A percentile compares a stretch with the other conserved stretches of the same genome.
phyloP scores from a whole-genome alignment of 371 early-diverging fungal genomes.

The Entomophthora muscae region DNA sequence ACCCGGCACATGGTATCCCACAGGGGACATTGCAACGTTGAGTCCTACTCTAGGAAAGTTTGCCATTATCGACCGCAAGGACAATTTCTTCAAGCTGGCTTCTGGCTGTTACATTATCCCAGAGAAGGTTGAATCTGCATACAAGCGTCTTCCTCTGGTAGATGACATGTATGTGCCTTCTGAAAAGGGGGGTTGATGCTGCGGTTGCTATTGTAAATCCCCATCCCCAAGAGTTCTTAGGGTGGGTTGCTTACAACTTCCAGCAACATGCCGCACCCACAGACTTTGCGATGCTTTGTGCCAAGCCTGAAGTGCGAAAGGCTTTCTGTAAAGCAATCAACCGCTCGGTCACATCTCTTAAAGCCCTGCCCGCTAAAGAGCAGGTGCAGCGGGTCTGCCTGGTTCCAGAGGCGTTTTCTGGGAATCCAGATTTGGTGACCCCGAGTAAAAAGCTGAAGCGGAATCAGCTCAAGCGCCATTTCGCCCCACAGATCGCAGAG shows the following conservation, averaged over 20 bases:
- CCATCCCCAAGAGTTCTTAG: conserved; percentile 30
- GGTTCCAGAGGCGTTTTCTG: neutral
- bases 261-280: neutral
- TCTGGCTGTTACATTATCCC: conserved; percentile 44
- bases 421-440: neutral
- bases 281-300: neutral
- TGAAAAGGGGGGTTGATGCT: conserved; percentile 50
- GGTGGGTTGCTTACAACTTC: conserved; percentile 13
- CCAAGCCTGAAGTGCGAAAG: neutral
- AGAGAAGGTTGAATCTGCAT: conserved; percentile 51
- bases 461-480: neutral
- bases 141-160: conserved; percentile 17
- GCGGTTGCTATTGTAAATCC: conserved; percentile 71
- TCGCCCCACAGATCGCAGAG: neutral
- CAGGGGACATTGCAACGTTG: conserved; percentile 76
- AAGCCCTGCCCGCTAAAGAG: neutral
- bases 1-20: conserved; percentile 81
- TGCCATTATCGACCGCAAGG: conserved; percentile 88
- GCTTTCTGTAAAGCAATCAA: neutral
- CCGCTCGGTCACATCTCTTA: neutral
- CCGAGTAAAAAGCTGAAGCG: conserved; percentile 1
- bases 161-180: conserved; percentile 65
- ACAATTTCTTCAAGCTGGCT: conserved; percentile 89
- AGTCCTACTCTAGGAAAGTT: conserved; percentile 30
- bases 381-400: neutral